Conservation (phyloP, 139 green algal genomes). For the Chlamydomonas incerta region DNA sequence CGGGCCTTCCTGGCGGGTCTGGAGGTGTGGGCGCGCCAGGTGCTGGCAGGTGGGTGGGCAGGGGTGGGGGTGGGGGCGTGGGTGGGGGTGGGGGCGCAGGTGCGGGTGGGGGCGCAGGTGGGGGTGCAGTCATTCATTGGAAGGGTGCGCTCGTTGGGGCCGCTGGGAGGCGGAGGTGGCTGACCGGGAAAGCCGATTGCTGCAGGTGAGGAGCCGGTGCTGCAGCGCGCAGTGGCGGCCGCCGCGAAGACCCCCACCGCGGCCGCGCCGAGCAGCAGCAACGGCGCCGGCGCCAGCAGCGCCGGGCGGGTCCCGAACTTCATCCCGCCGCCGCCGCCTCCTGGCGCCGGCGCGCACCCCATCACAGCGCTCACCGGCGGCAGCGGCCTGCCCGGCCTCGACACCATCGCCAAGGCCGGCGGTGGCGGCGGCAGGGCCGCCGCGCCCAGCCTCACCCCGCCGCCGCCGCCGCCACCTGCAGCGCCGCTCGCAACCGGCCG, state of each 20-base stretch:
- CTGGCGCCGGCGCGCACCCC: neutral
- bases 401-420: neutral
- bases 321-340: neutral
- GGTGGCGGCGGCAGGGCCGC: neutral
- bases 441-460: neutral
- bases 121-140: neutral
- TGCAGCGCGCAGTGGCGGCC: neutral
- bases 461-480: slow-evolving; percentile 2
- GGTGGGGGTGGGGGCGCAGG: slow-evolving; percentile 50
- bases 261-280: neutral
- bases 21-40: slow-evolving; percentile 46
- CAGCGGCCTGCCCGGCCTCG: slow-evolving; percentile 6
- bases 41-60: slow-evolving; percentile 18
- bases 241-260: neutral
- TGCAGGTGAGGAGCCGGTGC: neutral
- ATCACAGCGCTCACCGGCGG: neutral
- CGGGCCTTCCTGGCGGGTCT: slow-evolving; percentile 53
- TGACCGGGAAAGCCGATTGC: neutral
- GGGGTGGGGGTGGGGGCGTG: neutral
- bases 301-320: neutral
- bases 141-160: too few species aligned
- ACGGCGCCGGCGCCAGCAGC: too few species aligned
- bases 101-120: neutral
- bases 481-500: neutral
- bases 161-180: too few species aligned